Percentiles rank a stretch among this genome's conserved stretches.
phyloP scores from a whole-genome alignment of 345 rosid genomes.

The Lumnitzera littorea region DNA sequence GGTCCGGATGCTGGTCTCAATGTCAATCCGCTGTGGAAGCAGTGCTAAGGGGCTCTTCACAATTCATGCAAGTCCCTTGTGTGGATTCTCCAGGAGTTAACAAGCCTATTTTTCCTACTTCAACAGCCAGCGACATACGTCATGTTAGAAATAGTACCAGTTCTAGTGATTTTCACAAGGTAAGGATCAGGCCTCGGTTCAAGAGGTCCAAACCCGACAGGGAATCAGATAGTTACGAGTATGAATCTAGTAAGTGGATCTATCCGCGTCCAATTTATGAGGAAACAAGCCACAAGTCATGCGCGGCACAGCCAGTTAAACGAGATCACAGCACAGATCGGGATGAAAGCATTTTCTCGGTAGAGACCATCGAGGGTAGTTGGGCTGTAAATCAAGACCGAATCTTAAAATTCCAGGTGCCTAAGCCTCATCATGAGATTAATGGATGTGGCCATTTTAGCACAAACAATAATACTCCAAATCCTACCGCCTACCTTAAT shows the following conservation, averaged over 20 bases:
- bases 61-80: conserved; percentile 4
- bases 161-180: background rate
- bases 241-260: conserved; percentile 4
- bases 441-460: no score
- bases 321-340: no score
- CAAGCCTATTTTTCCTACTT: no score
- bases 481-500: no score
- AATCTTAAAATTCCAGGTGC: conserved; percentile 7
- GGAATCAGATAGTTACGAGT: background rate
- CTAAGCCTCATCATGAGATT: background rate
- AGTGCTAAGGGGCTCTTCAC: conserved; percentile 9
- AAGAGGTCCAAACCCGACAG: conserved; percentile 3
- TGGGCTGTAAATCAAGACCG: background rate
- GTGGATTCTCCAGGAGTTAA: background rate
- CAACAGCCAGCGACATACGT: conserved; percentile 7
- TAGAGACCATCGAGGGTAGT: conserved; percentile 12
- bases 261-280: conserved; percentile 7
- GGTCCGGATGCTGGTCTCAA: conserved; percentile 52
- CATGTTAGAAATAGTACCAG: conserved; percentile 1
- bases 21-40: conserved; percentile 47
- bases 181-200: background rate
- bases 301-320: background rate
- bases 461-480: no score
- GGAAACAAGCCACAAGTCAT: conserved; percentile 10
- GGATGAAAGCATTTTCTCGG: conserved; percentile 11